A percentile compares a stretch with the other conserved stretches of the same genome.
These are phyloP conservation scores for Thalassiosira mediterranea DNA, from an alignment of 352 stramenopile genomes.

Conservation along the genomic window DNA sequence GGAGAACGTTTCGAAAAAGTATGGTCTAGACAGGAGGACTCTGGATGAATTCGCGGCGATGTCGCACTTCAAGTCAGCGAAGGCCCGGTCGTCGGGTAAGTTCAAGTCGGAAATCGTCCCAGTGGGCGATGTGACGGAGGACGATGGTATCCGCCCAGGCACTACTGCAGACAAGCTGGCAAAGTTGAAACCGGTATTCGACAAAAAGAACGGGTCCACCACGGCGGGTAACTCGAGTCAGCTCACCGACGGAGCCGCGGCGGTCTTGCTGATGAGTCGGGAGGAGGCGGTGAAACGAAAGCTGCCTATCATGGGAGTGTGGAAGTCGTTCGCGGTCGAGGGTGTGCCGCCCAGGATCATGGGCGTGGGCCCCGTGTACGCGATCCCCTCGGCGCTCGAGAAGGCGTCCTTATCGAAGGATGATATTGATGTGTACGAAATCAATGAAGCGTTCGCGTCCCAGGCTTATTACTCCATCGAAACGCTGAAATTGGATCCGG, in stretches of 20 bases:
- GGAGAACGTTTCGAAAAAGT: conserved; percentile 62
- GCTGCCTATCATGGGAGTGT: conserved; percentile 77
- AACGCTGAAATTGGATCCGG: conserved; percentile 68
- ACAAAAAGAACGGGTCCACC: conserved; percentile 68
- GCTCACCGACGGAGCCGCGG: conserved; percentile 85
- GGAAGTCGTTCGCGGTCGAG: conserved; percentile 71
- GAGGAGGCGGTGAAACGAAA: conserved; percentile 64
- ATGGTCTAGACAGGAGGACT: conserved; percentile 44
- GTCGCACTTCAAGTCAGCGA: conserved; percentile 58
- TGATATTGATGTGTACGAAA: conserved; percentile 87
- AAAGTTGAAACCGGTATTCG: conserved; percentile 70
- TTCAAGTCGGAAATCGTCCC: conserved; percentile 65
- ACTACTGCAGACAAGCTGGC: conserved; percentile 62
- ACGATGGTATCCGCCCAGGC: conserved; percentile 68
- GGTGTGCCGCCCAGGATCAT: conserved; percentile 85
- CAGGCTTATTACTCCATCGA: conserved; percentile 81
- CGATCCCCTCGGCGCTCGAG: conserved; percentile 79
- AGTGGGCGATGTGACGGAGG: conserved; percentile 36
- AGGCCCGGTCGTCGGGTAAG: conserved; percentile 39
- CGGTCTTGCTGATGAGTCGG: conserved; percentile 83
- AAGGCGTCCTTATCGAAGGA: conserved; percentile 59
- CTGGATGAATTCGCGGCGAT: conserved; percentile 59
- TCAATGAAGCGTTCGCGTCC: conserved; percentile 88
- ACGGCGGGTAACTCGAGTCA: conserved; percentile 85
- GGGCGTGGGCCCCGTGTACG: conserved; percentile 84